These are phyloP conservation scores for Suillus ampliporus DNA, from an alignment of 768 basidiomycete species.

Conservation along the genomic window DNA sequence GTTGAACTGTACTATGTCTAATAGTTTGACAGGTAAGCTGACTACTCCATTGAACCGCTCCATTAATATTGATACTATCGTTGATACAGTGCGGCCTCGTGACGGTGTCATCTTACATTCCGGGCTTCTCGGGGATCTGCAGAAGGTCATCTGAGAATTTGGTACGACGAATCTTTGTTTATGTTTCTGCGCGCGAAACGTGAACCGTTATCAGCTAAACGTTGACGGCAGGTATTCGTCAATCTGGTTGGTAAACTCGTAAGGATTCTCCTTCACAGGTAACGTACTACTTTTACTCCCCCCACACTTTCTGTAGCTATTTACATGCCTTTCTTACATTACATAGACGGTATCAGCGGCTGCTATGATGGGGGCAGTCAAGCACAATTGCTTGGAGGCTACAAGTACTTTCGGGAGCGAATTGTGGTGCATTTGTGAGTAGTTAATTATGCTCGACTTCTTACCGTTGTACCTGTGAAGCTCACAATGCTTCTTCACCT, in stretches of 20 bases:
- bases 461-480: neutral
- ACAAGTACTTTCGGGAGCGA: conserved; percentile 2
- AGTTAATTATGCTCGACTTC: neutral
- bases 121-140: conserved; percentile 2
- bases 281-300: neutral
- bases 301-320: conserved; percentile 1
- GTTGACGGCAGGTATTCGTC: neutral
- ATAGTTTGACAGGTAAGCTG: neutral
- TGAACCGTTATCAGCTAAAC: neutral
- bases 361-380: neutral
- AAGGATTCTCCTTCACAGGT: conserved; percentile 4
- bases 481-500: neutral
- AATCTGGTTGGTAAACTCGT: neutral
- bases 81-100: neutral
- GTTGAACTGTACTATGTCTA: neutral
- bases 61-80: neutral
- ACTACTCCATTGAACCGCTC: neutral
- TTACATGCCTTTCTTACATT: neutral
- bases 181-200: neutral
- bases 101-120: neutral
- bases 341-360: neutral
- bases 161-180: neutral
- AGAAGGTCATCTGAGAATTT: conserved; percentile 2
- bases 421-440: neutral
- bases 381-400: neutral